Percentiles rank a stretch among this genome's conserved stretches.
These are phyloP conservation scores for Pinus tabuliformis DNA, from an alignment of 75 land plant genomes.

Conservation along the genomic window DNA sequence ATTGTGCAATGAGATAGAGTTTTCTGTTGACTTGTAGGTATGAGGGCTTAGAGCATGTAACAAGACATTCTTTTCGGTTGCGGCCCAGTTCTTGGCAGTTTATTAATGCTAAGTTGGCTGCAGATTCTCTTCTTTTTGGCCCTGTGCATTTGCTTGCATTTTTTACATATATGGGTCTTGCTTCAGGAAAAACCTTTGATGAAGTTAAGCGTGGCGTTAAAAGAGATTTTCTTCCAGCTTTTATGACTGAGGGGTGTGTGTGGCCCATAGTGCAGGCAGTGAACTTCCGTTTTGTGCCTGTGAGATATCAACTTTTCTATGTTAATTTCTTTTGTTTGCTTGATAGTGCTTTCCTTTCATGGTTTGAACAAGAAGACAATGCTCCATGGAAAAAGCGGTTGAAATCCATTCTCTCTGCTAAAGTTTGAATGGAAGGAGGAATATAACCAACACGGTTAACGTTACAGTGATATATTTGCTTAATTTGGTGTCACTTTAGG, in stretches of 20 bases:
- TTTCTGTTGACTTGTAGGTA: slow-evolving; percentile 52
- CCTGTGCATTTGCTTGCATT: slow-evolving; percentile 86
- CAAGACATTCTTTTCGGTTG: slow-evolving; percentile 39
- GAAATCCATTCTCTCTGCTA: slow-evolving; percentile 24
- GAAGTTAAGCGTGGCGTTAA: slow-evolving; percentile 76
- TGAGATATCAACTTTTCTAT: slow-evolving; percentile 87
- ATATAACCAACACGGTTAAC: slow-evolving; percentile 16
- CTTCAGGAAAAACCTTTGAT: slow-evolving; percentile 54
- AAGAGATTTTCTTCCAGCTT: slow-evolving; percentile 91
- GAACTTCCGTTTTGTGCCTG: slow-evolving; percentile 92
- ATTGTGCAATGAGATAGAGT: not conserved
- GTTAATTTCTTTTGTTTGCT: slow-evolving; percentile 91
- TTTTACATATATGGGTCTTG: slow-evolving; percentile 89
- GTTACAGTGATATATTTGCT: too few relatives aligned
- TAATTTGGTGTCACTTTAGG: too few relatives aligned
- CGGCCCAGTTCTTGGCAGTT: slow-evolving; percentile 63
- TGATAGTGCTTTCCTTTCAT: slow-evolving; percentile 93
- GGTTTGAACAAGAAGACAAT: slow-evolving; percentile 96
- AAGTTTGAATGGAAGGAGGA: not conserved
- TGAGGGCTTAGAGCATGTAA: slow-evolving; percentile 74
- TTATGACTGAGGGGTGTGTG: slow-evolving; percentile 64
- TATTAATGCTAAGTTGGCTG: slow-evolving; percentile 70
- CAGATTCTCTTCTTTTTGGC: slow-evolving; percentile 83
- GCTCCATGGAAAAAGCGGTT: slow-evolving; percentile 93
- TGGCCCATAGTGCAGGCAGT: slow-evolving; percentile 85